Evolutionary conservation across 805 yeast species (phyloP), one percentile per base, ranked within the genome.

Genomic region (Saccharomyces paradoxus): DNA sequence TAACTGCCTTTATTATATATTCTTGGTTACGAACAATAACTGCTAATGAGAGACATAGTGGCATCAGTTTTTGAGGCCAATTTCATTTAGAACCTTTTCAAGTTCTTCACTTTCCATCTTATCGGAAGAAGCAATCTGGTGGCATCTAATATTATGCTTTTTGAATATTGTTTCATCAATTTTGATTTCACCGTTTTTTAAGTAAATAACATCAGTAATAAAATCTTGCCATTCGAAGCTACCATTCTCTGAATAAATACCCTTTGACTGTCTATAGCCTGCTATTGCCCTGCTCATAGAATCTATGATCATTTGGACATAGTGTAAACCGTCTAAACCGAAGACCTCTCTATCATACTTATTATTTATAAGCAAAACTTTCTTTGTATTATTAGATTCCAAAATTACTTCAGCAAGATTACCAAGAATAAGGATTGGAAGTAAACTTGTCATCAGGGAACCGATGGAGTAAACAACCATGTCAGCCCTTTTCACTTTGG

Each of bases 361-460:
- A 4, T 95, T 94, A 68, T 91, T 91, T 29, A 90, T 68, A 10
- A 91, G 67, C 14, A 90, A 66, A 5, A 90, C 75, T 62, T 84
- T 82, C 52, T 71, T 65, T 1, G 65, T 62, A 10, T 59, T 60
- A 13, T 70, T 71, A 4, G 60, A 53, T 29, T 56, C 56, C 27
- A 61, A 55, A 27, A 87, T 79, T 0, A 89, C 83, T 37, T 77
- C 77, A 0, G 91, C 91, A 7, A 87, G 77, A 1, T 95, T 96
- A 51, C 81, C 81, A 2, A 89, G 72, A 8, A 89, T 78, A 6
- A 89, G 71, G 0, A 89, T 83, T 0, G 98, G 97, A 2, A 89
- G 71, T 6, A 87, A 81, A 51, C 96, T 87, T 0, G 98, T 91
- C 85, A 87, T 87, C 41, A 91, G 73, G 1, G 96, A 87, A 1